phyloP scores from a whole-genome alignment of 495 filamentous ascomycete genomes.

The Aspergillus olivimuriae region DNA sequence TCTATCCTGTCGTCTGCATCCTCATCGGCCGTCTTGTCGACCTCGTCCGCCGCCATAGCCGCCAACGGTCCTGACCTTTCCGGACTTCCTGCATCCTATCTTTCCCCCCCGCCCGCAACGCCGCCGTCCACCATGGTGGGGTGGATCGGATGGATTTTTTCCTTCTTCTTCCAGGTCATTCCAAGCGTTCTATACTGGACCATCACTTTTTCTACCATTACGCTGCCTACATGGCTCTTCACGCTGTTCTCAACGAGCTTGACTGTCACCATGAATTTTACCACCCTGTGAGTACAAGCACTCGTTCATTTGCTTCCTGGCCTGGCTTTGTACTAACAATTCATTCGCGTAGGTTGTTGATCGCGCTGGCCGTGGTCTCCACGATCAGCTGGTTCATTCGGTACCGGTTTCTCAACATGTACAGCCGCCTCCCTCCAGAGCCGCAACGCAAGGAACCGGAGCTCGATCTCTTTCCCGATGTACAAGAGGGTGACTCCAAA shows the following conservation, averaged over 20 bases:
- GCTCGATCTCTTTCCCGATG: slow-evolving; percentile 89
- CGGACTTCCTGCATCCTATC: slow-evolving; percentile 16
- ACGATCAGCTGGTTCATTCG: slow-evolving; percentile 87
- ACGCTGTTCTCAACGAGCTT: slow-evolving; percentile 90
- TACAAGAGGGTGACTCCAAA: slow-evolving; percentile 84
- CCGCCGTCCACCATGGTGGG: slow-evolving; percentile 39
- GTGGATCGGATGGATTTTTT: slow-evolving; percentile 37
- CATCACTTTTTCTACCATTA: slow-evolving; percentile 81
- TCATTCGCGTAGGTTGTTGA: slow-evolving; percentile 54
- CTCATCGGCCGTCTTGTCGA: slow-evolving; percentile 7
- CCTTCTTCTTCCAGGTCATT: slow-evolving; percentile 44
- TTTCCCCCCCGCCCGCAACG: slow-evolving; percentile 23
- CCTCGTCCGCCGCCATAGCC: slow-evolving; percentile 18
- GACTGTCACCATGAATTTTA: slow-evolving; percentile 98
- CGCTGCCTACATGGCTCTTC: slow-evolving; percentile 83
- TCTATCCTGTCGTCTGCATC: slow-evolving; percentile 1
- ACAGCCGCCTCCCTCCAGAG: slow-evolving; percentile 84
- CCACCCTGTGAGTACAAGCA: slow-evolving; percentile 67
- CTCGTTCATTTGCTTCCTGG: not conserved
- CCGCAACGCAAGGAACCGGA: slow-evolving; percentile 94
- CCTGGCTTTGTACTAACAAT: not conserved
- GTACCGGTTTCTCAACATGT: slow-evolving; percentile 93
- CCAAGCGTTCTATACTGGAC: slow-evolving; percentile 75
- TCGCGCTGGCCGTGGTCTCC: slow-evolving; percentile 67
- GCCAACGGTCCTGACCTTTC: slow-evolving; percentile 16